Evolutionary conservation across 2,329 filamentous ascomycete species (phyloP), one percentile per base, ranked within the genome.

Genomic region (Botryosphaeria dothidea): DNA sequence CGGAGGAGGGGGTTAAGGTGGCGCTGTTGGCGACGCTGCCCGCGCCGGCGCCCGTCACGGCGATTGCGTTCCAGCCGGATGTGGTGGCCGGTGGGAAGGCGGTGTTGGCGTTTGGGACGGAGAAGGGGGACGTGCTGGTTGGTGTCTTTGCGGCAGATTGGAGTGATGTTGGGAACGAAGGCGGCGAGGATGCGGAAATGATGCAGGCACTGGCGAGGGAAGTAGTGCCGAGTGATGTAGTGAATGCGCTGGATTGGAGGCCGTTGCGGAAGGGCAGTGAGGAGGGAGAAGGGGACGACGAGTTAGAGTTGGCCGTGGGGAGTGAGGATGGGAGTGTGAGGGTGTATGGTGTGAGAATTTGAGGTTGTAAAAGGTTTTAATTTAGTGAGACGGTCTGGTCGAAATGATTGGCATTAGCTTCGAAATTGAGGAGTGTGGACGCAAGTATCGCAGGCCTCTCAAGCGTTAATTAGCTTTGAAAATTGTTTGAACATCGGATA

Each of bases 261-360:
- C 73, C 76, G 34, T 23, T 57, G 29, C 25, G 23, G 23, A 8
- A 31, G 23, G 17, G 34, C 15, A 25, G 23, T 5, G 25, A n/a
- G 0, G 63, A 56, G 0, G 58, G 49, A 5, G 61, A 48, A n/a
- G 8, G 21, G 21, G 36, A 21, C 13, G 66, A 62, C 7, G 38
- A 62, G 48, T 49, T 58, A 25, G 73, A 79, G 65, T 69, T 81
- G 63, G 78, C 78, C 4, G 74, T 78, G 8, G 77, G 74, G 17
- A 80, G 78, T 60, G 79, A 81, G 58, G 79, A 81, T 69, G 73
- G 68, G 4, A 79, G 77, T 3, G 67, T 81, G 15, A 71, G 79
- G 34, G 71, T 81, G 1, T 77, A 65, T 48, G 52, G 61, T 9
- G 57, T 66, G 36, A 54, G 25, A 19, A 17, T 52, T 15, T 62